Evolutionary conservation across 768 basidiomycete genomes (phyloP).

Genomic region (Lentinula boryana): DNA sequence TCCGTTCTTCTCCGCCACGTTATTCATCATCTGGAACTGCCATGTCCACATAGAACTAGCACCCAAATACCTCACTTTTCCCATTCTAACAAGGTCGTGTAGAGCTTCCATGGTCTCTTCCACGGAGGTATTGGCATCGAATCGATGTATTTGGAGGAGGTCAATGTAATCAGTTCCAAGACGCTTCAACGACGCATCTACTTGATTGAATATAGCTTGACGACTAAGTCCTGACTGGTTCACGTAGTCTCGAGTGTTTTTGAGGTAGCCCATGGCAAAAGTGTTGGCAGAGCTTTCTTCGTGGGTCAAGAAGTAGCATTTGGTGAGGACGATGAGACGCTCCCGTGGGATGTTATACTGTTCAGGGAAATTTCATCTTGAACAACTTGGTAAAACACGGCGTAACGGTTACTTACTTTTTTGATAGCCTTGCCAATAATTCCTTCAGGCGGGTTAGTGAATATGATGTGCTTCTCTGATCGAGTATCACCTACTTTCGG

Average conservation of each 20-base stretch:
- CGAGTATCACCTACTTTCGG: slow-evolving; percentile 18
- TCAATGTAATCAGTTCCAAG: slow-evolving; percentile 18
- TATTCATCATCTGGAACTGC: slow-evolving; percentile 32
- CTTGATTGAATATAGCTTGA: slow-evolving; percentile 16
- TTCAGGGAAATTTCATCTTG: slow-evolving; percentile 18
- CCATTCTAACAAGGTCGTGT: slow-evolving; percentile 31
- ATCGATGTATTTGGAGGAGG: slow-evolving; percentile 32
- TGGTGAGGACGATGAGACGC: slow-evolving; percentile 12
- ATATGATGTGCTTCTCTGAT: neutral
- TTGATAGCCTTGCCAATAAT: neutral
- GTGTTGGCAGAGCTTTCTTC: neutral
- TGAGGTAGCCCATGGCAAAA: slow-evolving; percentile 7
- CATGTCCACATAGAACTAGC: slow-evolving; percentile 28
- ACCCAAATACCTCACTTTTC: slow-evolving; percentile 31
- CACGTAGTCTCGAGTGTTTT: slow-evolving; percentile 7
- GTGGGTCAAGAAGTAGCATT: slow-evolving; percentile 10
- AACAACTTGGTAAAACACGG: neutral
- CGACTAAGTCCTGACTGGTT: slow-evolving; percentile 19
- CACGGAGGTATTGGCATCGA: slow-evolving; percentile 20
- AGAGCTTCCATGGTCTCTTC: slow-evolving; percentile 37
- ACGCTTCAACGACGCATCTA: slow-evolving; percentile 10
- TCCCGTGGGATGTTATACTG: slow-evolving; percentile 21
- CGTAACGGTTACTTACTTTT: neutral
- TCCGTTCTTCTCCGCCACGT: slow-evolving; percentile 28
- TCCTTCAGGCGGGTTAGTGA: neutral